Evolutionary conservation across 2,329 filamentous ascomycete species (phyloP).

Genomic region (Dryadomyces quercus-mongolicae): DNA sequence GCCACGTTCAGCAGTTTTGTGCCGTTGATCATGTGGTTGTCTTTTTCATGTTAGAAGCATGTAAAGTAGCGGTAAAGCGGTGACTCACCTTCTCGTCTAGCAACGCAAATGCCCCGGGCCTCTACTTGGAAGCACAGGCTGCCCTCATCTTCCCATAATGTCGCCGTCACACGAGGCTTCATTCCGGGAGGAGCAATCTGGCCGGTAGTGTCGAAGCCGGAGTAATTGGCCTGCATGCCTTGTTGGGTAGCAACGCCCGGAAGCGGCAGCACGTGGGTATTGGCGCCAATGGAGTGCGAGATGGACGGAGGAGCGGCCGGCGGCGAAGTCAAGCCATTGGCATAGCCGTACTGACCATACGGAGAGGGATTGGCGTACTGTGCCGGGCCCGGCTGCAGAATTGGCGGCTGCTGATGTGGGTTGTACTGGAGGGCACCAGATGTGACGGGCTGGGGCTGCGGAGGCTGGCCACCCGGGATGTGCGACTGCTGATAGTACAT

Average conservation of each 20-base stretch:
- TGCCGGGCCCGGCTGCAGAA: slow-evolving; percentile 59
- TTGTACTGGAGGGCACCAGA: slow-evolving; percentile 63
- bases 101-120: slow-evolving; percentile 90
- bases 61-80: background rate
- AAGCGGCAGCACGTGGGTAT: slow-evolving; percentile 56
- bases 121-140: slow-evolving; percentile 97
- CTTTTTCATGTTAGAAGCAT: slow-evolving; percentile 28
- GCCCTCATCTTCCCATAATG: slow-evolving; percentile 95
- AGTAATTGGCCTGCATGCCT: slow-evolving; percentile 41
- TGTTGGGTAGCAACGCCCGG: slow-evolving; percentile 42
- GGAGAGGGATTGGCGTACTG: slow-evolving; percentile 51
- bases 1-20: slow-evolving; percentile 95
- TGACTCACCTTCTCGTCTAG: slow-evolving; percentile 69
- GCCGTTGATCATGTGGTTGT: slow-evolving; percentile 99
- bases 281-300: slow-evolving; percentile 53
- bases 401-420: slow-evolving; percentile 62
- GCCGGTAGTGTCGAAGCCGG: slow-evolving; percentile 66
- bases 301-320: slow-evolving; percentile 51
- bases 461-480: slow-evolving; percentile 65
- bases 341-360: slow-evolving; percentile 62
- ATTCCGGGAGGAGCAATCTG: slow-evolving; percentile 86
- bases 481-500: slow-evolving; percentile 74
- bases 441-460: slow-evolving; percentile 64
- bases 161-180: slow-evolving; percentile 93
- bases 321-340: slow-evolving; percentile 72